These are phyloP conservation scores for Penicillium sp. DNA, from an alignment of 2,329 filamentous ascomycete genomes.

Conservation along the genomic window DNA sequence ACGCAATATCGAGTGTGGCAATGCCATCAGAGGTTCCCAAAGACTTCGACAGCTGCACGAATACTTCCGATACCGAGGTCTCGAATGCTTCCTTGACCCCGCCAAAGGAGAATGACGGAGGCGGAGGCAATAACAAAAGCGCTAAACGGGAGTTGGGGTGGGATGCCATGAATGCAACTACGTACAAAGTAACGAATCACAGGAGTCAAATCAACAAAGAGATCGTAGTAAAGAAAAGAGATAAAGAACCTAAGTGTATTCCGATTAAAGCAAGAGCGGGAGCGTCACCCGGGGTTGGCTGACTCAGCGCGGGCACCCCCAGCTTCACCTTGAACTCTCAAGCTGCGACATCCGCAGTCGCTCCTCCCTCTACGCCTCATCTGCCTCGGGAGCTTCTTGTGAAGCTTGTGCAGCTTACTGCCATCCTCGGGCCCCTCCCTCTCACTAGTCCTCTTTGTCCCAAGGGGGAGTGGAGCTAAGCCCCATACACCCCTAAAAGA, in stretches of 20 bases:
- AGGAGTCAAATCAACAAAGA: neutral
- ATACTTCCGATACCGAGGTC: conserved; percentile 56
- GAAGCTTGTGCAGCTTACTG: conserved; percentile 27
- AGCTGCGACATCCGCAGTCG: conserved; percentile 3
- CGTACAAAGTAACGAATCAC: neutral
- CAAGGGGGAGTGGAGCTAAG: conserved; percentile 23
- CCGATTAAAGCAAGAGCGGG: conserved; percentile 2
- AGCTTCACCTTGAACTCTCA: conserved; percentile 2
- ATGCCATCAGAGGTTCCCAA: conserved; percentile 31
- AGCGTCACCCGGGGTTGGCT: conserved; percentile 7
- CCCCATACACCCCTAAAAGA: conserved; percentile 9
- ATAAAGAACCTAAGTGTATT: neutral
- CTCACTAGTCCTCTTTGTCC: neutral
- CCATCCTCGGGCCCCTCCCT: conserved; percentile 4
- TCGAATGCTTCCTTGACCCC: conserved; percentile 62
- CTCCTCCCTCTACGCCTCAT: neutral
- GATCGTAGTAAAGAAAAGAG: neutral
- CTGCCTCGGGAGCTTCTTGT: conserved; percentile 21
- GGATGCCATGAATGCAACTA: conserved; percentile 24
- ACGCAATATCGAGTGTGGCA: conserved; percentile 57
- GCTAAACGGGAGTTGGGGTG: conserved; percentile 25
- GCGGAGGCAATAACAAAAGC: conserved; percentile 65
- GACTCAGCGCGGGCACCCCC: conserved; percentile 15
- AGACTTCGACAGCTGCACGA: conserved; percentile 49
- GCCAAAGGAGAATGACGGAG: conserved; percentile 53